Base-by-base conservation (phyloP, 2,329 filamentous ascomycete species). In the Paracorniculantispora psalliotae region DNA sequence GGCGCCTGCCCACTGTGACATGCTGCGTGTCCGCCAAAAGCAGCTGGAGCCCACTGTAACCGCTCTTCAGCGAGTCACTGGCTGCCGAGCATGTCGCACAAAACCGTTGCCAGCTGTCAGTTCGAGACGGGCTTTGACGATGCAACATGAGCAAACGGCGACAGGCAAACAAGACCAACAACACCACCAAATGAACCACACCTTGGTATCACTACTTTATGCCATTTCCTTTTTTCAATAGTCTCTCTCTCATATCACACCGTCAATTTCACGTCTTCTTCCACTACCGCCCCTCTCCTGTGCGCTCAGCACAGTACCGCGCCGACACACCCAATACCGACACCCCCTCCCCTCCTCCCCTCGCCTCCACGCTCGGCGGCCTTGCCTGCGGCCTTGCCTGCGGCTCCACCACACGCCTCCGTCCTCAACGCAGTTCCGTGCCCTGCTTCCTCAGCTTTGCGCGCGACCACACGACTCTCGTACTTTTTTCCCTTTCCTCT, bases 391-490 rank as follows among this genome's bases (percentile, higher is more conserved):
- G 43, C 57, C 30, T 39, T 55, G 51, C 17, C 30, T 17, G 35
- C 9, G 35, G 26, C 55, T 47, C 48, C 48, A 51, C 46, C 57
- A 58, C 55, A 54, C 46, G 9, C 46, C 46, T 41, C 54, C 39
- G 17, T 41, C 41, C 47, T 57, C 47, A 61, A 57, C 59, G 53
- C 59, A 57, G 30, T 48, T 61, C 53, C 37, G 53, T 57, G 59
- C 53, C 59, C 59, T 60, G 58, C 59, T 39, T 56, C 26, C 59
- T 52, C 59, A 57, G 48, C 59, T 61, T 61, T 43, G 48, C 58
- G 39, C 46, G 30, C 26, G 46, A 23, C 28, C 41, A 53, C 30
- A n/a, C 39, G 23, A 19, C 53, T 53, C 25, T 37, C n/a, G n/a
- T n/a, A n/a, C n/a, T n/a, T n/a, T n/a, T n/a, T n/a, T n/a, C n/a